Conservation (phyloP, 495 filamentous ascomycete genomes). For the Sordaria brevicollis region DNA sequence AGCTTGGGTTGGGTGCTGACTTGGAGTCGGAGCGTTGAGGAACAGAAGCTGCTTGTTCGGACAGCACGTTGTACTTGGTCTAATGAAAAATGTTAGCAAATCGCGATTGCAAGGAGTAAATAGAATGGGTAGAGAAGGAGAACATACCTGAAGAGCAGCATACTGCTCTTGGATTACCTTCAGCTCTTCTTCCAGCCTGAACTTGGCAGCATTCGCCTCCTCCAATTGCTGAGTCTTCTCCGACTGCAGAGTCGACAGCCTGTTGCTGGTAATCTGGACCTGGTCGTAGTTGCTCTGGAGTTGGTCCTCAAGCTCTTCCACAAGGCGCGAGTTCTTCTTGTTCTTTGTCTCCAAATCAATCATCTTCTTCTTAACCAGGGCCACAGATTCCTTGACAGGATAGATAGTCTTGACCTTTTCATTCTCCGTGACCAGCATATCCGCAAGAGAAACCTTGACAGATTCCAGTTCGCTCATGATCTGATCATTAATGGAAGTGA, state of each 20-base stretch:
- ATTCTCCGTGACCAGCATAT: conserved; percentile 30
- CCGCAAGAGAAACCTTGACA: conserved; percentile 35
- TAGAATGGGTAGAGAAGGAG: neutral
- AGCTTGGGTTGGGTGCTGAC: conserved; percentile 34
- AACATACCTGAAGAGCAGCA: conserved; percentile 54
- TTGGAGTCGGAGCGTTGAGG: conserved; percentile 67
- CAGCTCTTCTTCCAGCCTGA: conserved; percentile 41
- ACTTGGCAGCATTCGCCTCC: conserved; percentile 42
- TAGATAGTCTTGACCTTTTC: conserved; percentile 39
- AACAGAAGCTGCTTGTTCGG: conserved; percentile 13
- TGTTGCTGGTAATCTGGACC: conserved; percentile 74
- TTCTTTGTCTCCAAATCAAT: conserved; percentile 50
- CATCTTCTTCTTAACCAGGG: conserved; percentile 64
- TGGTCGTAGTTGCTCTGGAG: conserved; percentile 91
- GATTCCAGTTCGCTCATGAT: conserved; percentile 45
- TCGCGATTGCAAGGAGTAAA: too few relatives aligned
- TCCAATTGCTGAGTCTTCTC: conserved; percentile 54
- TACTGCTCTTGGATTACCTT: conserved; percentile 55
- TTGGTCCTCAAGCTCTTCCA: conserved; percentile 95
- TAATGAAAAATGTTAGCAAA: conserved; percentile 27
- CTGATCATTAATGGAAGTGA: conserved; percentile 43
- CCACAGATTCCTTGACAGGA: conserved; percentile 56
- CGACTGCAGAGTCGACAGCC: conserved; percentile 56
- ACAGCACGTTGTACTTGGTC: conserved; percentile 47
- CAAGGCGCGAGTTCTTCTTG: conserved; percentile 77